phyloP scores from a whole-genome alignment of 257 asterid species.

The Solanum microdontum region DNA sequence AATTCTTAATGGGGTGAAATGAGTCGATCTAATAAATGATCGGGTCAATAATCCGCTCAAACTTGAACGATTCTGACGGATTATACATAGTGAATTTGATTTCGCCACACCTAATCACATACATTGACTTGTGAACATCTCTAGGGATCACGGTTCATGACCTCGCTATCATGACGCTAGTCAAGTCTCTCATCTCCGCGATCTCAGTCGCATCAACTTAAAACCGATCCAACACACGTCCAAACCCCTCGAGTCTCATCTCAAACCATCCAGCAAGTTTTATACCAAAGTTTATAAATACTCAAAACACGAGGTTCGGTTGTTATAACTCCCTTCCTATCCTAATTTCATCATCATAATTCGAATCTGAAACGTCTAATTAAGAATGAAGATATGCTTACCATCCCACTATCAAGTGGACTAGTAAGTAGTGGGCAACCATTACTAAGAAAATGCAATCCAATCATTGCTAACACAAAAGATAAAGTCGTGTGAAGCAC shows the following conservation, averaged over 20 bases:
- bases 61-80: too few species aligned
- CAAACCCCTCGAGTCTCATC: neutral
- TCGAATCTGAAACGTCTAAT: neutral
- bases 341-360: too few species aligned
- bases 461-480: neutral
- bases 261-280: neutral
- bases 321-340: neutral
- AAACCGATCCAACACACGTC: constrained; percentile 23
- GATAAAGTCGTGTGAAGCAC: neutral
- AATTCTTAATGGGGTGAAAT: neutral
- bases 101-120: neutral
- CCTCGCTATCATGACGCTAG: neutral
- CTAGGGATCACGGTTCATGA: neutral
- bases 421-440: neutral
- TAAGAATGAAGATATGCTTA: neutral
- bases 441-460: neutral
- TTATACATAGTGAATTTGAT: too few species aligned
- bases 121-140: neutral
- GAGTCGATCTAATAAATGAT: too few species aligned
- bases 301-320: neutral
- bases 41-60: neutral
- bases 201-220: neutral
- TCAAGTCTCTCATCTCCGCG: neutral
- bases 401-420: neutral
- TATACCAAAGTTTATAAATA: neutral